A percentile compares a stretch with the other conserved stretches of the same genome.
Conservation (phyloP, 2,329 filamentous ascomycete species). For the Orbilia oligospora region DNA sequence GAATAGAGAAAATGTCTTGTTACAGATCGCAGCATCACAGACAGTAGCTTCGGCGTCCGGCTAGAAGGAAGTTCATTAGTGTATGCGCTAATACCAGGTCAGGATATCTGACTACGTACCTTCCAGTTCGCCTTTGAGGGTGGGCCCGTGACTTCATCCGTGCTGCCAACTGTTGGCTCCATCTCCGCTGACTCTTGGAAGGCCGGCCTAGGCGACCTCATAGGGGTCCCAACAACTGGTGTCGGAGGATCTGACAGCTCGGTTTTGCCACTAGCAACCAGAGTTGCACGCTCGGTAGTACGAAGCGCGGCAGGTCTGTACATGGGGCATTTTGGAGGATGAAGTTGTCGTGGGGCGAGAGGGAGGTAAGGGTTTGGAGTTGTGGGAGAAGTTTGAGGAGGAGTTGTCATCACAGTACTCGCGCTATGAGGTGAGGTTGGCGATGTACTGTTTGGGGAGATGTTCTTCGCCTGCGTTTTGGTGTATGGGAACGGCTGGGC, state of each 20-base stretch:
- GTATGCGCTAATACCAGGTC: background rate
- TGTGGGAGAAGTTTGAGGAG: conserved; percentile 48
- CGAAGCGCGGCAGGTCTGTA: conserved; percentile 64
- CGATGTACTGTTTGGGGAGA: conserved; percentile 55
- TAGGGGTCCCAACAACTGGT: conserved; percentile 26
- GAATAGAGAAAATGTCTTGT: conserved; percentile 63
- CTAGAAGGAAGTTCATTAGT: conserved; percentile 43
- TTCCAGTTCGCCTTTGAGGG: conserved; percentile 64
- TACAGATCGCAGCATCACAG: conserved; percentile 63
- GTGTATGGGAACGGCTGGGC: conserved; percentile 41
- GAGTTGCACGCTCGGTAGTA: conserved; percentile 63
- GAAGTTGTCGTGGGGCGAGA: conserved; percentile 63
- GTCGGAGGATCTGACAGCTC: conserved; percentile 40
- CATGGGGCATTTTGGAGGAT: conserved; percentile 64
- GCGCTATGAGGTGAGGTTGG: conserved; percentile 55
- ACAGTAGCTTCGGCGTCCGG: conserved; percentile 63
- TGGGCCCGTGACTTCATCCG: conserved; percentile 63
- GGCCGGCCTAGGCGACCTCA: conserved; percentile 39
- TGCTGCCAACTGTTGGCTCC: conserved; percentile 50
- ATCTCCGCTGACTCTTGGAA: conserved; percentile 26
- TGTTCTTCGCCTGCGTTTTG: conserved; percentile 49
- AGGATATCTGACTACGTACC: conserved; percentile 49
- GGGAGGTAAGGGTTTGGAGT: conserved; percentile 58
- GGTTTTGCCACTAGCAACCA: conserved; percentile 47
- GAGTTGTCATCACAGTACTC: conserved; percentile 49